Base-by-base conservation (phyloP, 805 yeast species). In the Starmerella sp. region DNA sequence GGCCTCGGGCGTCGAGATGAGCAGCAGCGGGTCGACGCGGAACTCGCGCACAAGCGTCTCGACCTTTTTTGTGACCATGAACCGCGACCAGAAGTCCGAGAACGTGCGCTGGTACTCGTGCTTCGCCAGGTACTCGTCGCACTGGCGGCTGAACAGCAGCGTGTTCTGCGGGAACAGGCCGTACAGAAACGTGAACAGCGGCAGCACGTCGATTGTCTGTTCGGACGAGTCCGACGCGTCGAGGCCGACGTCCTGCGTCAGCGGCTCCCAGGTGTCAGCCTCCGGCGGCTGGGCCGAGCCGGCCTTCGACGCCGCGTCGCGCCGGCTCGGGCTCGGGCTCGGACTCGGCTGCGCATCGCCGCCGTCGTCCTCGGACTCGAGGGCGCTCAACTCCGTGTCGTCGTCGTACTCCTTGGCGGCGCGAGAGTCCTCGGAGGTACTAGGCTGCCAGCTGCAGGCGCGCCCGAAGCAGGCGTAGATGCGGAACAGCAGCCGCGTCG, bases 111-210 rank as follows among this genome's bases (percentile, higher is more conserved):
- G 57, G 45, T 59, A 59, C 17, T 52, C 47, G 51, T 63, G 57
- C 52, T 54, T 41, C 7, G 60, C 51, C 38, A 69, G 59, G 59
- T 71, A 79, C 39, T 64, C 63, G 3, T 64, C 56, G 5, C 85
- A 80, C 44, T 67, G 65, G 22, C 71, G 68, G 17, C 74, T 58
- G 60, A 77, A 81, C 6, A 64, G 59, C 29, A 74, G 60, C 5
- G 80, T 66, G 57, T 77, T 77, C 28, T 73, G 63, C 0, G 86
- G 86, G 56, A 73, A 82, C 11, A 81, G 63, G 0, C 83, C 86
- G 59, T 82, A 82, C 1, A 82, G 62, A 30, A 79, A 66, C 0
- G 79, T 73, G 52, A 73, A 73, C n/a, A 79, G 63, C 45, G 73
- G 67, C 49, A 64, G 66, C 45, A 68, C 57, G 50, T 70, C 61